Evolutionary conservation across 129 eudicot genomes (phyloP).

Genomic region (Ambrosia artemisiifolia): DNA sequence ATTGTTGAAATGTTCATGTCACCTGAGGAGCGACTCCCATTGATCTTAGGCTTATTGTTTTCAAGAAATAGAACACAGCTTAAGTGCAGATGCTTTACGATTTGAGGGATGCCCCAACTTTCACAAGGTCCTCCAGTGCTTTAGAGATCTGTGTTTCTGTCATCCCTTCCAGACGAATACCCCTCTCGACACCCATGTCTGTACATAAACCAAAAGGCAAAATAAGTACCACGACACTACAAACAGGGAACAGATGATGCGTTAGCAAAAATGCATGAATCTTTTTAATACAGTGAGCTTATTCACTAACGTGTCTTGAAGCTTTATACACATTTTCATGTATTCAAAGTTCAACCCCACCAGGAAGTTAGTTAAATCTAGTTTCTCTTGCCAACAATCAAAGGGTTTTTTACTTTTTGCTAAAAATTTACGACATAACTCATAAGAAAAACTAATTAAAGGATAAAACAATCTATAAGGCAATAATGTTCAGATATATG

Average conservation of each 20-base stretch:
- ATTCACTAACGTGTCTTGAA: background rate
- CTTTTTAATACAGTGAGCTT: background rate
- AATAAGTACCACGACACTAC: background rate
- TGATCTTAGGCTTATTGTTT: conserved; percentile 26
- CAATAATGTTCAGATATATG: background rate
- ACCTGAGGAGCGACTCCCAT: background rate
- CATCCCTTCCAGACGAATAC: conserved; percentile 84
- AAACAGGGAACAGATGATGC: background rate
- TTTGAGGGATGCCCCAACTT: conserved; percentile 57
- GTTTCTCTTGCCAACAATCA: conserved; percentile 1
- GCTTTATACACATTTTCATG: background rate
- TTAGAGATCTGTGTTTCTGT: conserved; percentile 67
- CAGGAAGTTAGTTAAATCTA: background rate
- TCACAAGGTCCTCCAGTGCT: conserved; percentile 70
- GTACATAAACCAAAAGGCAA: conserved; percentile 16
- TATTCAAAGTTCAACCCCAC: background rate
- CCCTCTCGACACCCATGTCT: conserved; percentile 92
- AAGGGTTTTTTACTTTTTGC: background rate
- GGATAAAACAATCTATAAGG: background rate
- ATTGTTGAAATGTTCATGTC: background rate
- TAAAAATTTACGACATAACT: background rate
- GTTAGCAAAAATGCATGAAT: background rate
- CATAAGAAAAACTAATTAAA: background rate
- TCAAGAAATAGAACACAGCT: background rate
- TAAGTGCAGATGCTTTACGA: conserved; percentile 30